These are phyloP conservation scores for Xenoacremonium recifei DNA, from an alignment of 2,329 filamentous ascomycete genomes.

Conservation along the genomic window DNA sequence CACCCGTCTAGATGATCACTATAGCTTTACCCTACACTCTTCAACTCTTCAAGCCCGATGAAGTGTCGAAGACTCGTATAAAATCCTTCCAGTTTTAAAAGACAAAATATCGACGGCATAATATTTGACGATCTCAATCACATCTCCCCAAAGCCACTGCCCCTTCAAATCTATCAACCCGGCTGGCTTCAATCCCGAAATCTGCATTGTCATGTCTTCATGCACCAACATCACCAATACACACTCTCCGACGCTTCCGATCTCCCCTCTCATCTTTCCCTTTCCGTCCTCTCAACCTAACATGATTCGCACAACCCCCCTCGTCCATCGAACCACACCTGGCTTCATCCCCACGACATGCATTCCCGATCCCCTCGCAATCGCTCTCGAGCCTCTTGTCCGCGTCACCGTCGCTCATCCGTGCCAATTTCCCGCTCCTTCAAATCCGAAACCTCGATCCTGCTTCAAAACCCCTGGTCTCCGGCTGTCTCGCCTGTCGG, in stretches of 20 bases:
- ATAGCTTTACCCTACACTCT: too few species aligned
- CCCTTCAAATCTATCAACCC: too few species aligned
- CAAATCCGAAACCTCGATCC: conserved; percentile 2
- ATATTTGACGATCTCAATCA: too few species aligned
- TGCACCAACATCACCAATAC: too few species aligned
- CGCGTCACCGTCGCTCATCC: conserved; percentile 8
- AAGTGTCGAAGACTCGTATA: not conserved
- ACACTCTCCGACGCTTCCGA: not conserved
- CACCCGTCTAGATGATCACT: too few species aligned
- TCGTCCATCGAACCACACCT: not conserved
- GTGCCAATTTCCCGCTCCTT: conserved; percentile 19
- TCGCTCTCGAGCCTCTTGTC: conserved; percentile 1
- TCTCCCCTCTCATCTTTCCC: not conserved
- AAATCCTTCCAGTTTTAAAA: not conserved
- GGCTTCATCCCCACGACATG: conserved; percentile 3
- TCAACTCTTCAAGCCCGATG: not conserved
- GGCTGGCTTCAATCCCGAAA: too few species aligned
- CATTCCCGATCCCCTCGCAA: conserved; percentile 11
- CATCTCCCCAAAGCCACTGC: too few species aligned
- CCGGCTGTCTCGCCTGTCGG: not conserved
- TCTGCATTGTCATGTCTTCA: too few species aligned
- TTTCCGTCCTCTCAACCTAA: not conserved
- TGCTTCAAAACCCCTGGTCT: conserved; percentile 4
- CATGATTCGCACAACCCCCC: not conserved
- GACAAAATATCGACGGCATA: too few species aligned